Evolutionary conservation across 108 stramenopile species (phyloP).

Genomic region (Bacterosira constricta): DNA sequence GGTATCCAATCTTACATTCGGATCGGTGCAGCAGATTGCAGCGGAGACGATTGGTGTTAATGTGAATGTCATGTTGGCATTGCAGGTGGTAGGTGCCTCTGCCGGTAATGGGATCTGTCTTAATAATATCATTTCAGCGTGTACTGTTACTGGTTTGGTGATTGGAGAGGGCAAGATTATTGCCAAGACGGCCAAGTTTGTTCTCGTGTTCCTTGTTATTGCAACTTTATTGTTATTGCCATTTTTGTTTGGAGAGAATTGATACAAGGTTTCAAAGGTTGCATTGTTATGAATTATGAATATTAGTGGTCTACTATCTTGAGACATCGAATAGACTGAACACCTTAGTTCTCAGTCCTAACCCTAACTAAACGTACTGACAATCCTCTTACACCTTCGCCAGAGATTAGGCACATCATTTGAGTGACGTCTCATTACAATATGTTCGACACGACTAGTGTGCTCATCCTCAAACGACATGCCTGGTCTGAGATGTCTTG

Average conservation of each 20-base stretch:
- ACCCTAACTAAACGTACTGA: no score
- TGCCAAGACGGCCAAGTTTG: conserved; percentile 52
- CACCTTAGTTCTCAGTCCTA: no score
- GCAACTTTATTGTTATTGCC: conserved; percentile 60
- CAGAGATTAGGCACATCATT: no score
- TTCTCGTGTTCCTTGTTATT: conserved; percentile 46
- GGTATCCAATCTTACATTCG: conserved; percentile 73
- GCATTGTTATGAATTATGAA: no score
- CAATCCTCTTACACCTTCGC: no score
- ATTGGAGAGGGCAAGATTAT: conserved; percentile 64
- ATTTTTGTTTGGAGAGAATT: conserved; percentile 58
- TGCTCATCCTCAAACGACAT: no score
- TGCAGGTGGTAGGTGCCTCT: conserved; percentile 68
- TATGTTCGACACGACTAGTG: no score
- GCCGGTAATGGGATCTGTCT: conserved; percentile 73
- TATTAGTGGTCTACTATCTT: no score
- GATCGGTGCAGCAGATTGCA: conserved; percentile 60
- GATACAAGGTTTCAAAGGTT: no score
- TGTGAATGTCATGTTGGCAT: conserved; percentile 55
- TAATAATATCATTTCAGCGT: conserved; percentile 71
- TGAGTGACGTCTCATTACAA: no score
- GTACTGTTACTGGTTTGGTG: conserved; percentile 58
- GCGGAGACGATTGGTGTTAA: conserved; percentile 58
- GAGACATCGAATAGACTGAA: no score
- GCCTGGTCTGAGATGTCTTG: no score